Conservation (phyloP, 345 rosid genomes). For the Citrus trifoliata region DNA sequence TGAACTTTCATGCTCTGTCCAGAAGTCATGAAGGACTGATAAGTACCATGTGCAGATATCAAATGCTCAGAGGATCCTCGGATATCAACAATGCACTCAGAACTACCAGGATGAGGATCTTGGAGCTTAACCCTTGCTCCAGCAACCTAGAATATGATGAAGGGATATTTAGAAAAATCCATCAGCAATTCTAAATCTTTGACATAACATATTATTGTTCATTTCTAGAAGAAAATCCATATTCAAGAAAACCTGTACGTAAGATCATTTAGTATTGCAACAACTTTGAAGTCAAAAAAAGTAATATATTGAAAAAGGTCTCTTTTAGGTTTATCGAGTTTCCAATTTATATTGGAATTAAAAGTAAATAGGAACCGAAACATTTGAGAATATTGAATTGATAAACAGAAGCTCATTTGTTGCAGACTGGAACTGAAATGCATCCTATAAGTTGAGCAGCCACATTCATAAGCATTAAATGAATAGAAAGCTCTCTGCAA, state of each 20-base stretch:
- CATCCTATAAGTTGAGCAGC: not conserved
- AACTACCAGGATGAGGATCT: slow-evolving; percentile 27
- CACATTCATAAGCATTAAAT: not conserved
- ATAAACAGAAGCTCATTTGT: not conserved
- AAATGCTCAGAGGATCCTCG: slow-evolving; percentile 26
- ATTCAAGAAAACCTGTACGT: not conserved
- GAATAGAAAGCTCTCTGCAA: not conserved
- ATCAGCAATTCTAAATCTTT: not conserved
- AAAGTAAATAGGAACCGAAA: not conserved
- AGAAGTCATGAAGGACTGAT: slow-evolving; percentile 17
- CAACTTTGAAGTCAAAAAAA: not conserved
- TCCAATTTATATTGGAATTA: too few relatives aligned
- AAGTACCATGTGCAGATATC: slow-evolving; percentile 20
- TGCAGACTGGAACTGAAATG: not conserved
- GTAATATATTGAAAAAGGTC: not conserved
- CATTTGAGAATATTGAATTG: not conserved
- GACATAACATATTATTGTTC: not conserved
- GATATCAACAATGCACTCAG: slow-evolving; percentile 20
- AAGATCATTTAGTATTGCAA: not conserved
- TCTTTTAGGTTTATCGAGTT: not conserved
- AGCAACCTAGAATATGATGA: slow-evolving; percentile 17
- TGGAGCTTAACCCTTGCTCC: slow-evolving; percentile 36
- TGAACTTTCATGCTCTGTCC: slow-evolving; percentile 34
- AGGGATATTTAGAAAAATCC: not conserved
- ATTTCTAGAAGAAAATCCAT: not conserved